These are phyloP conservation scores for Mucor sp. DNA, from an alignment of 371 early-diverging fungal genomes.

Conservation along the genomic window DNA sequence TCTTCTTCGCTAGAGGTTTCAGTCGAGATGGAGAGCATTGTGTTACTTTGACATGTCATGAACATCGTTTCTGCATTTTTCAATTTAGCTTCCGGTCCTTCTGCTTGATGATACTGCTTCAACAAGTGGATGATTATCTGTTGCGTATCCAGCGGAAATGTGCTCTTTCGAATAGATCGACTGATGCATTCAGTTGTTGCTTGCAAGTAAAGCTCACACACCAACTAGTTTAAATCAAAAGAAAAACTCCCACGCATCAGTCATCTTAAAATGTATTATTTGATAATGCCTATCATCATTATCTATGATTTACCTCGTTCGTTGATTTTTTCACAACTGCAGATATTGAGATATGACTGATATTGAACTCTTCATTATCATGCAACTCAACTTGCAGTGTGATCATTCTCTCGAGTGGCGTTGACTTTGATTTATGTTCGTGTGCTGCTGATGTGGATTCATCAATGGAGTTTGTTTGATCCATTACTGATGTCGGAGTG, in stretches of 20 bases:
- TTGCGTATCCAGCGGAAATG: slow-evolving; percentile 14
- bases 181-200: slow-evolving; percentile 21
- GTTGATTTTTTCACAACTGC: slow-evolving; percentile 17
- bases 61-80: slow-evolving; percentile 12
- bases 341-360: slow-evolving; percentile 26
- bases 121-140: slow-evolving; percentile 15
- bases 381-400: slow-evolving; percentile 11
- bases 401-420: background rate
- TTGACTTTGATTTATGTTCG: background rate
- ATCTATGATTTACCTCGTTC: slow-evolving; percentile 12
- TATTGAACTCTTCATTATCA: slow-evolving; percentile 23
- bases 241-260: background rate
- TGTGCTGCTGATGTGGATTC: background rate
- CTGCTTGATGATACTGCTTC: slow-evolving; percentile 11
- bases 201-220: slow-evolving; percentile 25
- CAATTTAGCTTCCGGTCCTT: background rate
- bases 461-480: background rate
- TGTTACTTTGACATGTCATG: slow-evolving; percentile 11
- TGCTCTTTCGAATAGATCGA: slow-evolving; percentile 17
- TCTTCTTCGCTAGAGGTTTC: slow-evolving; percentile 9
- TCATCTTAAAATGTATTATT: background rate
- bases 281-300: background rate
- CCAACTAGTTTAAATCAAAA: slow-evolving; percentile 5
- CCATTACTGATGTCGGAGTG: background rate
- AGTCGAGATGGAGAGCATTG: background rate